Conservation (phyloP, 768 basidiomycete species). For the Ephemerocybe angulata region DNA sequence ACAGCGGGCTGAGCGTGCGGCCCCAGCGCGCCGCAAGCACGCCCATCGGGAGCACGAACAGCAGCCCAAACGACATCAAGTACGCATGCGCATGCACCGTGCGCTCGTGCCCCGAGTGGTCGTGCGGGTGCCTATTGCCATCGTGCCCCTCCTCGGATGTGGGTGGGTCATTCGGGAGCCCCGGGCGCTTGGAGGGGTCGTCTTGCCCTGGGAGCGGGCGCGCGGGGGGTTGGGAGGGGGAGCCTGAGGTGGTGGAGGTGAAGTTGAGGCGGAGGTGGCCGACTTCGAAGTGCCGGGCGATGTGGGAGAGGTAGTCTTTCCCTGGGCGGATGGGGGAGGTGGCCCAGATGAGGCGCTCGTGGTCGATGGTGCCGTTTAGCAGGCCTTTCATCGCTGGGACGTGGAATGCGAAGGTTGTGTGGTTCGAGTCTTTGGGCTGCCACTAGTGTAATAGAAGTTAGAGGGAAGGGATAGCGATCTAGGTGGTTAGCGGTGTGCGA, state of each 20-base stretch:
- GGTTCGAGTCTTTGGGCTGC: conserved; percentile 14
- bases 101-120: conserved; percentile 31
- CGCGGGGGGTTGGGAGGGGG: background rate
- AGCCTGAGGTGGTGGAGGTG: conserved; percentile 15
- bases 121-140: conserved; percentile 8
- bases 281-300: conserved; percentile 27
- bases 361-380: conserved; percentile 19
- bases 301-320: conserved; percentile 15
- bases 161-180: background rate
- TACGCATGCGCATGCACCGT: conserved; percentile 52
- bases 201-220: background rate
- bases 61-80: conserved; percentile 50
- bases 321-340: conserved; percentile 30
- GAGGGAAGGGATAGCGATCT: background rate
- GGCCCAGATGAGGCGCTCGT: conserved; percentile 39
- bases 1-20: conserved; percentile 45
- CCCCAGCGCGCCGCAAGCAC: conserved; percentile 52
- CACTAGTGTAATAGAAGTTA: background rate
- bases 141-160: background rate
- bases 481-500: too few species aligned
- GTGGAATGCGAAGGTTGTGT: conserved; percentile 39
- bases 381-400: conserved; percentile 37
- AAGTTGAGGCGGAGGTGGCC: conserved; percentile 36
- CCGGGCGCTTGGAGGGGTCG: conserved; percentile 6
- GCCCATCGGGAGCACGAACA: conserved; percentile 53